Conservation (phyloP, 495 filamentous ascomycete species). For the Penicillium manginii region DNA sequence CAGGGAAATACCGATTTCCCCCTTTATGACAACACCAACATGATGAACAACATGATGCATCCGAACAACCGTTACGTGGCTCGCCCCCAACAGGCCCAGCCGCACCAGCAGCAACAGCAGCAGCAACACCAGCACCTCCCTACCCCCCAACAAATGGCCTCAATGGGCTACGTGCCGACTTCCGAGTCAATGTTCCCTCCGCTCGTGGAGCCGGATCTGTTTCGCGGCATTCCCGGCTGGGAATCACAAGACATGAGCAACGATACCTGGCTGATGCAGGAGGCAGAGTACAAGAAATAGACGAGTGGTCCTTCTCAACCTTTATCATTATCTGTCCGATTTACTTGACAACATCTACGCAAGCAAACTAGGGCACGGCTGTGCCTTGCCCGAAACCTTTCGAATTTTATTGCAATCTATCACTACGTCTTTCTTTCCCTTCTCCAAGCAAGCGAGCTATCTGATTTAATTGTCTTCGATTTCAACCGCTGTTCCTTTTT, state of each 20-base stretch:
- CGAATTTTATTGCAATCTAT: not conserved
- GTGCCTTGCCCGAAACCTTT: not conserved
- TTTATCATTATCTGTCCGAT: not conserved
- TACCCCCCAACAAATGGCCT: not conserved
- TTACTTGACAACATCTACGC: not conserved
- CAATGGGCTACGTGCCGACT: not conserved
- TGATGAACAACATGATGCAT: constrained; percentile 5
- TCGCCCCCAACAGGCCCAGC: constrained; percentile 10
- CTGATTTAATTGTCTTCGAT: not conserved
- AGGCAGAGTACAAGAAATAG: constrained; percentile 3
- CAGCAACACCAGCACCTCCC: not conserved
- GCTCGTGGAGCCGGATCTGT: constrained; percentile 14
- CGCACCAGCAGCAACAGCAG: not conserved
- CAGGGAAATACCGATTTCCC: constrained; percentile 49
- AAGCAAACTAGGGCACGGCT: not conserved
- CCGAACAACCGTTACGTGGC: constrained; percentile 5
- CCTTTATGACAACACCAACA: constrained; percentile 33
- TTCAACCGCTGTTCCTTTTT: not conserved
- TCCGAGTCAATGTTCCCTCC: constrained; percentile 31
- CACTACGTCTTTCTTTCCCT: not conserved
- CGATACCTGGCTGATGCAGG: not conserved
- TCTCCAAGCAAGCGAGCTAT: not conserved
- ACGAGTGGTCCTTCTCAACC: not conserved
- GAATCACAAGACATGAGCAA: constrained; percentile 2
- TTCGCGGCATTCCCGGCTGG: not conserved